Evolutionary conservation across 176 grass and related monocot genomes (phyloP).

Genomic region (Triticum dicoccoides): DNA sequence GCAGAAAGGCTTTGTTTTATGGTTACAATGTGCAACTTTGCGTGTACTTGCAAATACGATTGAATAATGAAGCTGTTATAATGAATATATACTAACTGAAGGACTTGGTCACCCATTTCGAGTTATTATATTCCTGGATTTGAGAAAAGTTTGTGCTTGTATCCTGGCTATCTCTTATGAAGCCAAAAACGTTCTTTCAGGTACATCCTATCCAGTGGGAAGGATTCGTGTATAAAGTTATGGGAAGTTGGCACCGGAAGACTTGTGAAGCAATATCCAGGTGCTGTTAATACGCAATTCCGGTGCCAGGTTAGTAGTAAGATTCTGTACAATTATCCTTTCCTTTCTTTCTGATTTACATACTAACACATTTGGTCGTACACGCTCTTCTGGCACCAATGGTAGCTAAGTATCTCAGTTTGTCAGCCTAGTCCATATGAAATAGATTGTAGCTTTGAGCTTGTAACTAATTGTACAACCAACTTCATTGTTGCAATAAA

Average conservation of each 20-base stretch:
- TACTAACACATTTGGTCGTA: not conserved
- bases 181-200: constrained; percentile 39
- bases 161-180: constrained; percentile 8
- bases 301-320: constrained; percentile 65
- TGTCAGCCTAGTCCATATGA: not conserved
- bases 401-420: not conserved
- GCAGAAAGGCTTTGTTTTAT: not conserved
- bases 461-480: not conserved
- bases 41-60: constrained; percentile 6
- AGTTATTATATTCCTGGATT: constrained; percentile 15
- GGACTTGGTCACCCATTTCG: not conserved
- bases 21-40: not conserved
- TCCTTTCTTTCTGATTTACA: constrained; percentile 5
- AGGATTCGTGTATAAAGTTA: constrained; percentile 83
- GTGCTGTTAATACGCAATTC: constrained; percentile 67
- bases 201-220: constrained; percentile 82
- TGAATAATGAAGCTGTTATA: constrained; percentile 3
- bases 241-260: constrained; percentile 93
- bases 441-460: not conserved
- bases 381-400: not conserved
- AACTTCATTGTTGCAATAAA: not conserved
- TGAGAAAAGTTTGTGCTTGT: not conserved
- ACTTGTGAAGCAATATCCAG: constrained; percentile 80
- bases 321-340: not conserved
- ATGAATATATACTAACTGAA: not conserved